Evolutionary conservation across 2,329 filamentous ascomycete species (phyloP), one percentile per base, ranked within the genome.

Genomic region (Dothideomycetes sp.): DNA sequence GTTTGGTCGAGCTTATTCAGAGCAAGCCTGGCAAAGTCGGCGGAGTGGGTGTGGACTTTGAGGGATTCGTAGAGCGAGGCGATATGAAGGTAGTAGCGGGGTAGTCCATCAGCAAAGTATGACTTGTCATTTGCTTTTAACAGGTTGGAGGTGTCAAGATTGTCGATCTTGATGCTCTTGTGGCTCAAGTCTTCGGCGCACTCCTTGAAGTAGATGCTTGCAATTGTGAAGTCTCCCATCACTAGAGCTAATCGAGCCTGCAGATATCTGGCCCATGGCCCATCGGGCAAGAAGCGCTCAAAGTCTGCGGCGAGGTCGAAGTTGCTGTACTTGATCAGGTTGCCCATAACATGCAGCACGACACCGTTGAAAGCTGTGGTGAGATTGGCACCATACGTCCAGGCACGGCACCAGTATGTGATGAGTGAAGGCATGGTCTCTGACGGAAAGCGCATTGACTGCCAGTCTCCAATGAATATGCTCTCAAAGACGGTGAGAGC

Each of bases 41-140:
- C 75, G 31, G 93, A 84, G 52, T 82, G 84, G 2, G 84, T 82
- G 58, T 84, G 84, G 1, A 81, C 78, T 49, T 80, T 82, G 32
- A 77, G 73, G 49, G 75, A 75, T 56, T 95, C 88, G 54, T 84
- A 96, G 1, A 98, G 70, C 15, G 77, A 72, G 10, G 88, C 74
- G 37, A 96, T 75, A 57, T 98, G 91, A 31, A 81, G 77, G 59
- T 93, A 93, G 62, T 95, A 98, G 46, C 75, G 79, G 4, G 85
- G 74, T 31, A 88, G 70, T 2, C 89, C 91, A 41, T 76, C 75
- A 54, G 87, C 71, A 53, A 81, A 79, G 38, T 57, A 66, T 38
- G 69, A 66, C 10, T 79, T 81, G 48, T 94, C 85, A 2, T 80
- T 77, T 17, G 85, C 77, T 39, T 83, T 79, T 16, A 96, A 70